Evolutionary conservation across 306 rosid species (phyloP).

Genomic region (Pyrus bretschneideri): DNA sequence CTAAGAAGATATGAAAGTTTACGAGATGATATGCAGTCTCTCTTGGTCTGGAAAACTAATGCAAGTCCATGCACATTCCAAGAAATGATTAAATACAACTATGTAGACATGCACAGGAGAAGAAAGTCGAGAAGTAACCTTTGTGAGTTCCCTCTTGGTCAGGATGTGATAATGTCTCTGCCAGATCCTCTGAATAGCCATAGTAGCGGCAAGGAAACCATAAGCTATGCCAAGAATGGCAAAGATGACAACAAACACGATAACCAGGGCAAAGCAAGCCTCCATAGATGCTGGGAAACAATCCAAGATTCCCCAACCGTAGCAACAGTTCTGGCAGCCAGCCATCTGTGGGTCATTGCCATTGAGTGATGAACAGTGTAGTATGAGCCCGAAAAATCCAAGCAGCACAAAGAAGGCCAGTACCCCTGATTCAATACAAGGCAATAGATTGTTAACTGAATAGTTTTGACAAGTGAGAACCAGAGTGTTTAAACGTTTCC

Average conservation of each 20-base stretch:
- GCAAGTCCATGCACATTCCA: background rate
- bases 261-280: slow-evolving; percentile 89
- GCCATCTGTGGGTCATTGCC: slow-evolving; percentile 87
- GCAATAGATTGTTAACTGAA: background rate
- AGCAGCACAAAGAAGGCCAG: slow-evolving; percentile 91
- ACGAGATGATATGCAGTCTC: background rate
- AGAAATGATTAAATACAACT: background rate
- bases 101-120: background rate
- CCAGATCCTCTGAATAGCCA: slow-evolving; percentile 99
- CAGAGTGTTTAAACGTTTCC: background rate
- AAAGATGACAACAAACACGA: slow-evolving; percentile 89
- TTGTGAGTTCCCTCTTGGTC: slow-evolving; percentile 95
- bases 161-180: slow-evolving; percentile 98
- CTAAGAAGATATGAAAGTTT: background rate
- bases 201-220: slow-evolving; percentile 91
- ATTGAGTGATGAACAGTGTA: slow-evolving; percentile 86
- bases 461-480: background rate
- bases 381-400: slow-evolving; percentile 93
- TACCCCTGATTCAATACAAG: slow-evolving; percentile 49
- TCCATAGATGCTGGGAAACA: slow-evolving; percentile 99
- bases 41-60: background rate
- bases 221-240: slow-evolving; percentile 98
- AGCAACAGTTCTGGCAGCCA: slow-evolving; percentile 98
- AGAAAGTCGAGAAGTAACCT: slow-evolving; percentile 31
- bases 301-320: slow-evolving; percentile 98